phyloP scores from a whole-genome alignment of 176 grass and related monocot species.

The Zea luxurians region DNA sequence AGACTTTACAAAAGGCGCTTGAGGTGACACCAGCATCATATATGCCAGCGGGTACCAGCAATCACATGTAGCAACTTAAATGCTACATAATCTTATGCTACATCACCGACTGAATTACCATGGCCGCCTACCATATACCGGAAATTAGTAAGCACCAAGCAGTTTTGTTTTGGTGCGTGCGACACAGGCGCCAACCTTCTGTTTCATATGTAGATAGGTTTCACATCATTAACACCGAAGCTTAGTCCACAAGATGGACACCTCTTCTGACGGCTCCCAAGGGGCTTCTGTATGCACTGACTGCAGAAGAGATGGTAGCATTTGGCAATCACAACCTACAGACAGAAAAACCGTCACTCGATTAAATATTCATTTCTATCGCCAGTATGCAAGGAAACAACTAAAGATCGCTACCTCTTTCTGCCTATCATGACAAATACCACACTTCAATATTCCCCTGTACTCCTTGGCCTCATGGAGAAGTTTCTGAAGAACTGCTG shows the following conservation, averaged over 20 bases:
- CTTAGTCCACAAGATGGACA: slow-evolving; percentile 71
- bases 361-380: neutral
- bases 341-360: neutral
- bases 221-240: slow-evolving; percentile 84
- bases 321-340: slow-evolving; percentile 87
- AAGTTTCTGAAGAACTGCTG: slow-evolving; percentile 67
- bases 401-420: slow-evolving; percentile 62
- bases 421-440: slow-evolving; percentile 64
- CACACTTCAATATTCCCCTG: slow-evolving; percentile 84
- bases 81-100: neutral
- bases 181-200: slow-evolving; percentile 6
- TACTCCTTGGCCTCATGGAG: slow-evolving; percentile 70
- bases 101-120: slow-evolving; percentile 28
- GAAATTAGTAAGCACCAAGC: slow-evolving; percentile 6
- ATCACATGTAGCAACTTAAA: slow-evolving; percentile 10
- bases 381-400: neutral
- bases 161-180: slow-evolving; percentile 16
- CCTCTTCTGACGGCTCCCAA: slow-evolving; percentile 64
- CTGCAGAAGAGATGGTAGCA: slow-evolving; percentile 95
- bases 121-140: slow-evolving; percentile 1
- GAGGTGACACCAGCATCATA: slow-evolving; percentile 22
- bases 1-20: slow-evolving; percentile 40
- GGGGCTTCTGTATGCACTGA: slow-evolving; percentile 65
- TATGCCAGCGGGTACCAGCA: slow-evolving; percentile 19
- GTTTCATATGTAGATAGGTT: slow-evolving; percentile 86